These are phyloP conservation scores for Leccinum subspadiceum DNA, from an alignment of 1,284 basidiomycete genomes.

Conservation along the genomic window DNA sequence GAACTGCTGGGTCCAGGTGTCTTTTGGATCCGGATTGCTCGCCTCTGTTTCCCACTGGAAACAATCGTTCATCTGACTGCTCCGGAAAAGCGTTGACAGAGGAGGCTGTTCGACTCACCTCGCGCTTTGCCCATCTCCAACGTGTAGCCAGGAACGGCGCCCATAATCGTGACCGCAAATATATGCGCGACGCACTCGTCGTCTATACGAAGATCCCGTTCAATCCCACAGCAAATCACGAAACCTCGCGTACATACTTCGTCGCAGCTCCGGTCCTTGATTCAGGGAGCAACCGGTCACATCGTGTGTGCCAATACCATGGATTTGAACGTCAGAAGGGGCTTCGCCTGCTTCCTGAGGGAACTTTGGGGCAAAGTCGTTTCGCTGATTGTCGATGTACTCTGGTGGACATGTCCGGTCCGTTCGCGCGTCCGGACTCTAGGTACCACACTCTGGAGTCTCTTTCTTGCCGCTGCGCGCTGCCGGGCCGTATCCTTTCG, in stretches of 20 bases:
- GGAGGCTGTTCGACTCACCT: background rate
- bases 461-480: background rate
- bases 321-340: background rate
- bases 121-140: too few species aligned
- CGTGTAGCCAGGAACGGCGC: too few species aligned
- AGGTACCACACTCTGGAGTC: background rate
- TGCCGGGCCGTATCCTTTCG: background rate
- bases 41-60: background rate
- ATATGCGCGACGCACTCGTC: background rate
- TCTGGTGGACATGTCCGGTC: too few species aligned
- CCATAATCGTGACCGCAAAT: too few species aligned
- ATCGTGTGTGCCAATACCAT: background rate
- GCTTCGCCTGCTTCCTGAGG: background rate
- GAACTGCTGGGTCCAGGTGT: background rate
- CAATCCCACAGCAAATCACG: background rate
- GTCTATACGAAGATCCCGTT: background rate
- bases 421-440: background rate
- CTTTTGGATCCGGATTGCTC: background rate
- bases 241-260: background rate
- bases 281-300: background rate
- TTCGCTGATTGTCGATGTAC: background rate
- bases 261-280: background rate
- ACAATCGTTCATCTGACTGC: background rate
- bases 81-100: background rate
- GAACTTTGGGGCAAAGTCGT: background rate